Base-by-base conservation (phyloP, 352 stramenopile genomes). In the Phytophthora brassicae region DNA sequence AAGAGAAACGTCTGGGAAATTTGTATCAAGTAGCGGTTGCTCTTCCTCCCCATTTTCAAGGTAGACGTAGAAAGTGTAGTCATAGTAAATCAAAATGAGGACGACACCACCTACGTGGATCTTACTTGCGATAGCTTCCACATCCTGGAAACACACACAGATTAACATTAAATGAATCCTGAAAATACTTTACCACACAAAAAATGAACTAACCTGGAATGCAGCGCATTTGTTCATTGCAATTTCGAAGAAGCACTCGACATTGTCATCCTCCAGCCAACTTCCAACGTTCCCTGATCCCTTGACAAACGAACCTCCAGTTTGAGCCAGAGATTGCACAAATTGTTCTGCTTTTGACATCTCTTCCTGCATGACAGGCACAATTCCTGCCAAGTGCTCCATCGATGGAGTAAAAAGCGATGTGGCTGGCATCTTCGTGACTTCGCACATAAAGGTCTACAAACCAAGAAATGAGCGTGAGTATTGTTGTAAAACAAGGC, bases 81-180 rank as follows among this genome's bases (percentile, higher is more conserved):
- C 78, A 64, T 92, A 98, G 70, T 96, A 97, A n/a, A 98, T 85
- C 60, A 92, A 72, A 11, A 97, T 93, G 20, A 96, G 77, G 56
- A 98, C 88, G 26, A 98, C 78, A 7, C 87, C 91, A 23, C 83
- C 87, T 13, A 97, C 78, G 70, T 98, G 97, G 23, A 89, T 88
- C 73, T 98, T 98, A 64, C 83, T 97, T n/a, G 90, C 92, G 57
- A 98, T 91, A 11, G 97, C 78, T 64, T 98, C 92, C 23, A 98
- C 87, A 44, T 96, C 84, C 74, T 94, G 62, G 22, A n/a, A n/a
- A n/a, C n/a, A n/a, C n/a, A 66, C 76, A 66, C n/a, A 52, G 23
- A 59, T 36, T 24, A 60, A 45, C 39, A 19, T 23, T 26, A 22
- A 44, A 20, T 44, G 22, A 46, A 17, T 17, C 6, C 2, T 33